Evolutionary conservation across 2,329 filamentous ascomycete genomes (phyloP).

Genomic region (Phoma sp.): DNA sequence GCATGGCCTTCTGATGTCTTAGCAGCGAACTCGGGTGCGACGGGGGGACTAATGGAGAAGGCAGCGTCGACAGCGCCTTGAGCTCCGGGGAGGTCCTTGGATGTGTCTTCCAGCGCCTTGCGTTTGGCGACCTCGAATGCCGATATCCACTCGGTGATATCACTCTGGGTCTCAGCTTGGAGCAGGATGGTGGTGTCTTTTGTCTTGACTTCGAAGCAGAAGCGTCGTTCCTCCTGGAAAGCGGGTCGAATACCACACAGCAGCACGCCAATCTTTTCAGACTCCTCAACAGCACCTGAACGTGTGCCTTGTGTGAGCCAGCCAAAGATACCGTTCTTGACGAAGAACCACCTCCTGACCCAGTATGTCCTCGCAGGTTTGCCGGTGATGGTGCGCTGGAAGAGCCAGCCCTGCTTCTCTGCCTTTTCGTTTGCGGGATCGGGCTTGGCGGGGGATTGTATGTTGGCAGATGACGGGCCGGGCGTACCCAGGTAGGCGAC

Average conservation of each 20-base stretch:
- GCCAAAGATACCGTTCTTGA: slow-evolving; percentile 94
- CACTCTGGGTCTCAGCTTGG: slow-evolving; percentile 89
- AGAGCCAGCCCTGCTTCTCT: slow-evolving; percentile 97
- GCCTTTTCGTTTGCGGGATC: slow-evolving; percentile 53
- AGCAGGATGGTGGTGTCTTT: slow-evolving; percentile 90
- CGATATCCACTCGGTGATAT: slow-evolving; percentile 94
- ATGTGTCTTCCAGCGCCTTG: slow-evolving; percentile 80
- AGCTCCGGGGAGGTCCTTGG: slow-evolving; percentile 57
- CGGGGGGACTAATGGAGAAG: slow-evolving; percentile 89
- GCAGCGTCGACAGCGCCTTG: slow-evolving; percentile 70
- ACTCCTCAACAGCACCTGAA: slow-evolving; percentile 86
- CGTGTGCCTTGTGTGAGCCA: slow-evolving; percentile 86
- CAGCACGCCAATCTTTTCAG: slow-evolving; percentile 92
- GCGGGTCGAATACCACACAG: slow-evolving; percentile 92
- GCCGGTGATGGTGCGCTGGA: slow-evolving; percentile 78
- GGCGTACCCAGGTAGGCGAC: slow-evolving; percentile 82
- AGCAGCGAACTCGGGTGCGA: slow-evolving; percentile 88
- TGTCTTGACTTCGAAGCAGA: slow-evolving; percentile 98
- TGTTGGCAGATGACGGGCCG: slow-evolving; percentile 61
- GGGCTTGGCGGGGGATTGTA: slow-evolving; percentile 61
- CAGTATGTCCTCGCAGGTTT: slow-evolving; percentile 91
- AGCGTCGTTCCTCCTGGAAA: slow-evolving; percentile 89
- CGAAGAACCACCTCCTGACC: slow-evolving; percentile 93
- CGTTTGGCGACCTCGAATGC: slow-evolving; percentile 95
- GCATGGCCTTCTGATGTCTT: slow-evolving; percentile 74